Percentiles rank a stretch among this genome's conserved stretches.
Evolutionary conservation across 495 filamentous ascomycete genomes (phyloP).

Genomic region (Xylaria castorea): DNA sequence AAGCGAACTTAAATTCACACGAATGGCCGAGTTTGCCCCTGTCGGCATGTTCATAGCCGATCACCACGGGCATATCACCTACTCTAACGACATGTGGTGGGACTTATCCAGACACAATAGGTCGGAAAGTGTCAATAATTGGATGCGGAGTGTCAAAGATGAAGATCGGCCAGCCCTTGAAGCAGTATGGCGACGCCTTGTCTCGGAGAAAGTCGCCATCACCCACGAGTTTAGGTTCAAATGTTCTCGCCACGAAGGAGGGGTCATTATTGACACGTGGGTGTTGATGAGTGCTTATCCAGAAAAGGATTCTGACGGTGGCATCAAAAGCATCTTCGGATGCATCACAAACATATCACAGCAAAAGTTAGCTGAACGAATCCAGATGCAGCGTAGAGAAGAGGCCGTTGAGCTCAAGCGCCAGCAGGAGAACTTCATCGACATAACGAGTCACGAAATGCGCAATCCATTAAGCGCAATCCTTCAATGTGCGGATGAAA

Average conservation of each 20-base stretch:
- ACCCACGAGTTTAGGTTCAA: conserved; percentile 75
- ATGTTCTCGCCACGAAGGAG: conserved; percentile 62
- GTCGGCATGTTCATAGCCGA: conserved; percentile 77
- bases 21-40: conserved; percentile 76
- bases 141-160: conserved; percentile 70
- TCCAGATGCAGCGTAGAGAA: conserved; percentile 65
- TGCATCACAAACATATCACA: conserved; percentile 65
- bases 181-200: conserved; percentile 62
- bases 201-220: conserved; percentile 60
- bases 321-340: conserved; percentile 72
- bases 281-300: conserved; percentile 74
- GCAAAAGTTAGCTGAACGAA: conserved; percentile 67
- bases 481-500: conserved; percentile 82
- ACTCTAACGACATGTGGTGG: conserved; percentile 77
- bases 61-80: conserved; percentile 65
- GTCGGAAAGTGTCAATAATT: conserved; percentile 57
- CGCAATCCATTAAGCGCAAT: conserved; percentile 84
- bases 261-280: conserved; percentile 71
- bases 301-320: conserved; percentile 62
- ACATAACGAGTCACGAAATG: conserved; percentile 89
- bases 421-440: conserved; percentile 84
- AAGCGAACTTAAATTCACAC: conserved; percentile 73
- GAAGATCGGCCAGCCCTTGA: conserved; percentile 64
- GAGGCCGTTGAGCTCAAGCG: conserved; percentile 71
- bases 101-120: conserved; percentile 66